Evolutionary conservation across 176 grass and related monocot genomes (phyloP), one percentile per base, ranked within the genome.

Genomic region (Triticum timopheevii): DNA sequence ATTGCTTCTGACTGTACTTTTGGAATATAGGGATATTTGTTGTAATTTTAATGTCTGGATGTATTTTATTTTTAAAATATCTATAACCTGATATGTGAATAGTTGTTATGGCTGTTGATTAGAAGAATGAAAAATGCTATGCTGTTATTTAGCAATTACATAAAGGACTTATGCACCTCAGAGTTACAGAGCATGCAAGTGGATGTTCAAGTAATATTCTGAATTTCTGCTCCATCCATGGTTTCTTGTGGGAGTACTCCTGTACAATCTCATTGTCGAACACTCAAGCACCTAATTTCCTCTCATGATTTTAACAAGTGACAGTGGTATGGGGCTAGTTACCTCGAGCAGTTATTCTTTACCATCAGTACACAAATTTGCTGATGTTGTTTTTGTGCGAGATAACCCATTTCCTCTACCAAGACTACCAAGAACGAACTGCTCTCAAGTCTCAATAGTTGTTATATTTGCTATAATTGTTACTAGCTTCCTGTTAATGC

Each of bases 391-490:
- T 45, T 75, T 11, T 67, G 31, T 58, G n/a, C 45, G 56, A 54
- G 39, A 50, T 78, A 65, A 71, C 4, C 0, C 5, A 1, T 70
- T 82, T 70, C 27, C 34, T 90, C 62, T 70, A 78, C 50, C 62
- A 47, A 49, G n/a, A 86, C 68, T 82, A 24, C 58, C 3, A 58
- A 66, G 45, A 76, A 56, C 61, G 56, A 82, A 54, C 7, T 42
- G 34, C 13, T 80, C 49, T 79, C 50, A 38, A 62, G 47, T 81
- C 58, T 80, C 13, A 74, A 13, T 42, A 61, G 47, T 9, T 88
- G 7, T 63, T 83, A 78, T 40, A 38, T 80, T 44, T 79, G 28
- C 50, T 86, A 82, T 23, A 69, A 76, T 38, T 82, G 50, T 61
- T 84, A 30, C 30, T 68, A 61, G 35, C 19, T 81, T 85, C 13